Evolutionary conservation across 78 protist genomes (phyloP).

Genomic region (Guillardia theta): DNA sequence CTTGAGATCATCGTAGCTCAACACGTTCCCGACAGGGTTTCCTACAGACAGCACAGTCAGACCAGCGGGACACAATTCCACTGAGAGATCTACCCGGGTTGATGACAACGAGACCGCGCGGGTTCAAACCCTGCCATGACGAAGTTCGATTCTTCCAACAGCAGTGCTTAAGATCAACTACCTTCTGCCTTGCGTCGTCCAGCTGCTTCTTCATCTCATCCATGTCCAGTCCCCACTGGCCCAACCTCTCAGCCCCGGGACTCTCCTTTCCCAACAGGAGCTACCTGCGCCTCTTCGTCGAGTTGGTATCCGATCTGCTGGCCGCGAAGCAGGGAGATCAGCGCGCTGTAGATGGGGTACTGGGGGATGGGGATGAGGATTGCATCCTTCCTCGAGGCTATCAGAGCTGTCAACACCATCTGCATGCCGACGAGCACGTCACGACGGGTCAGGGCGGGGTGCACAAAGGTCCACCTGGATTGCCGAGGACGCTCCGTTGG

Average conservation of each 20-base stretch:
- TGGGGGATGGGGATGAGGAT: constrained; percentile 96
- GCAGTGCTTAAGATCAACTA: background rate
- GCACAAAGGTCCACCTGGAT: constrained; percentile 64
- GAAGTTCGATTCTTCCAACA: too few relatives aligned
- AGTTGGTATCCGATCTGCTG: constrained; percentile 79
- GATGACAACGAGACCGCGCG: background rate
- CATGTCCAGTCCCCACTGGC: background rate
- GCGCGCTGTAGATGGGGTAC: constrained; percentile 97
- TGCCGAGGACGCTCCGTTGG: constrained; percentile 94
- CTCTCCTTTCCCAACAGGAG: too few relatives aligned
- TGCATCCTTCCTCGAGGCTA: constrained; percentile 66
- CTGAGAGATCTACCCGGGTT: too few relatives aligned
- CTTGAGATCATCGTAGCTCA: constrained; percentile 44
- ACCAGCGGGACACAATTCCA: too few relatives aligned
- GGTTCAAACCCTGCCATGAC: too few relatives aligned
- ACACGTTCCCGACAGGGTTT: constrained; percentile 94
- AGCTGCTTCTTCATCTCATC: background rate
- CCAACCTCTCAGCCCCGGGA: too few relatives aligned
- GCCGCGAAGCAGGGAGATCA: constrained; percentile 86
- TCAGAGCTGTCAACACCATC: constrained; percentile 50
- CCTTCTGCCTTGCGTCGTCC: background rate
- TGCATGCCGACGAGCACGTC: background rate
- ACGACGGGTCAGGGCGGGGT: background rate
- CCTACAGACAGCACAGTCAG: constrained; percentile 95
- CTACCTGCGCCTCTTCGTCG: constrained; percentile 78